phyloP scores from a whole-genome alignment of 805 yeast genomes.

The Isabelozyma heimii region DNA sequence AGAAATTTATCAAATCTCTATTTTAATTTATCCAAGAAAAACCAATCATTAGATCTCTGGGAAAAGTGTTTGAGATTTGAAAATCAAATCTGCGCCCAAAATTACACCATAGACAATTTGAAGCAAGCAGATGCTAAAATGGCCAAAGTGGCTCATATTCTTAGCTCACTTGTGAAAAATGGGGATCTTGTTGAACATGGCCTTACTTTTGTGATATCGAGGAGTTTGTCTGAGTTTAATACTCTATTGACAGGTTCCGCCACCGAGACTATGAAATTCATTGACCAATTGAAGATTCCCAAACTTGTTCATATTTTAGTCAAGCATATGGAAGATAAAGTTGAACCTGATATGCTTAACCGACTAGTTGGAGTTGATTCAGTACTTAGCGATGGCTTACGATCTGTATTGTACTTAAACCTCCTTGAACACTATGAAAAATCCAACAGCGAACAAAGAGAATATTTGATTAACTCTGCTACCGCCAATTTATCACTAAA shows the following conservation, averaged over 20 bases:
- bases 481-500: not conserved
- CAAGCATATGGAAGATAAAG: not conserved
- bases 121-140: not conserved
- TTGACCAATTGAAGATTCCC: not conserved
- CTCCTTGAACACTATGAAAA: not conserved
- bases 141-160: constrained; percentile 2
- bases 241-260: not conserved
- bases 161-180: constrained; percentile 2
- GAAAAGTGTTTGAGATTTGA: constrained; percentile 30
- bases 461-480: not conserved
- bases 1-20: constrained; percentile 46
- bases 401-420: not conserved
- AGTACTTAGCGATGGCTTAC: not conserved
- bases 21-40: constrained; percentile 36
- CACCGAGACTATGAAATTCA: not conserved
- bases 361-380: not conserved
- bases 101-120: constrained; percentile 3
- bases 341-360: not conserved
- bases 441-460: not conserved
- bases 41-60: constrained; percentile 5
- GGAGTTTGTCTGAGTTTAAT: constrained; percentile 1
- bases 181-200: not conserved
- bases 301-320: not conserved
- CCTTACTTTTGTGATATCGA: not conserved
- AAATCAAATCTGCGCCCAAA: constrained; percentile 12